These are phyloP conservation scores for Naganishia vishniacii DNA, from an alignment of 768 basidiomycete species.

Conservation along the genomic window DNA sequence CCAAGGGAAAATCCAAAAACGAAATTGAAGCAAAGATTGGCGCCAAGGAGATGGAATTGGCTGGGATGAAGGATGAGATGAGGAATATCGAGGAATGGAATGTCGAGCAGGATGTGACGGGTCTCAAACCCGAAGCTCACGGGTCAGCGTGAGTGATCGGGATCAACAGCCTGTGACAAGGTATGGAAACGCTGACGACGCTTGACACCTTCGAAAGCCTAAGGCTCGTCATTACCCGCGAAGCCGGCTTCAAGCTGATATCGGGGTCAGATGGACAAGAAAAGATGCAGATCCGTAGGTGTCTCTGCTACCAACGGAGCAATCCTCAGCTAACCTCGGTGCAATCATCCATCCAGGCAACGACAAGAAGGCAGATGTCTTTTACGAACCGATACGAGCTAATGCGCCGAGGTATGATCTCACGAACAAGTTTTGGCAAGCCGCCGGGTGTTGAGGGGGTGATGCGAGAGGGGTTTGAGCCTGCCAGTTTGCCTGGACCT, in stretches of 20 bases:
- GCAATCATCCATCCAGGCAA: not conserved
- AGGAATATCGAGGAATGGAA: slow-evolving; percentile 18
- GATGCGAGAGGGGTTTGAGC: not conserved
- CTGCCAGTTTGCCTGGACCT: too few species aligned
- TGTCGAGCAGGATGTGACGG: slow-evolving; percentile 15
- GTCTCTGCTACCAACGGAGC: not conserved
- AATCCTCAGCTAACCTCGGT: not conserved
- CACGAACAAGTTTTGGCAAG: slow-evolving; percentile 21
- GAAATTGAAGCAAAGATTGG: slow-evolving; percentile 20
- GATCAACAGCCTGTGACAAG: not conserved
- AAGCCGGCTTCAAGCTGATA: slow-evolving; percentile 17
- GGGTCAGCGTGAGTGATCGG: slow-evolving; percentile 11
- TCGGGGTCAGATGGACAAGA: slow-evolving; percentile 8
- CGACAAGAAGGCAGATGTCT: slow-evolving; percentile 16
- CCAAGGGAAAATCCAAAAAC: slow-evolving; percentile 9
- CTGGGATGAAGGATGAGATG: slow-evolving; percentile 8
- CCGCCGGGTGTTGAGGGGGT: slow-evolving; percentile 5
- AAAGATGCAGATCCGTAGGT: slow-evolving; percentile 12
- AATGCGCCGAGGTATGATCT: slow-evolving; percentile 18
- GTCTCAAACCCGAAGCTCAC: slow-evolving; percentile 9
- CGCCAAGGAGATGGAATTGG: slow-evolving; percentile 12
- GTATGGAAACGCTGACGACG: not conserved
- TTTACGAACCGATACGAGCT: slow-evolving; percentile 14
- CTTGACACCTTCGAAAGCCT: not conserved
- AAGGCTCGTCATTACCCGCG: slow-evolving; percentile 14